Percentiles rank a stretch among this genome's conserved stretches.
These are phyloP conservation scores for Scortechinia acanthostroma DNA, from an alignment of 2,329 filamentous ascomycete species.

Conservation along the genomic window DNA sequence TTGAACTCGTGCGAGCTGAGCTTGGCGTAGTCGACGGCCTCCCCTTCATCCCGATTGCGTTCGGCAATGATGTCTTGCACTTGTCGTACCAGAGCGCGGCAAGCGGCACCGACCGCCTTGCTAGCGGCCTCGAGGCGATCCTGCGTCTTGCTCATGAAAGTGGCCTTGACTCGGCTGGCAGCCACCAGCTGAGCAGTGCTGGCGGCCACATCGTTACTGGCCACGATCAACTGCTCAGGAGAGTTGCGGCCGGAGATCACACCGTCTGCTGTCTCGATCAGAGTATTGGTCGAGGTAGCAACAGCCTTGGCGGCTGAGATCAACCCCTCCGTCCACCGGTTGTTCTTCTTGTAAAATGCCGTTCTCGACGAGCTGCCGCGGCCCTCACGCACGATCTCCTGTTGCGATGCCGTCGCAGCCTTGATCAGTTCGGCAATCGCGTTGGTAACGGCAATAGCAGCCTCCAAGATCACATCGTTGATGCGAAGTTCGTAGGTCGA, in stretches of 20 bases:
- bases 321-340: conserved; percentile 94
- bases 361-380: conserved; percentile 80
- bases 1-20: conserved; percentile 95
- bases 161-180: conserved; percentile 90
- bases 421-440: conserved; percentile 93
- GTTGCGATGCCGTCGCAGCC: conserved; percentile 83
- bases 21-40: conserved; percentile 73
- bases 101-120: conserved; percentile 86
- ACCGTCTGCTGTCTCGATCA: conserved; percentile 96
- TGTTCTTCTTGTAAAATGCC: conserved; percentile 99
- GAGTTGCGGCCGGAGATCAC: conserved; percentile 87
- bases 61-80: conserved; percentile 92
- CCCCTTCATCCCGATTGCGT: conserved; percentile 73
- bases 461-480: conserved; percentile 88
- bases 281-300: conserved; percentile 82
- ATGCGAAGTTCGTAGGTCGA: conserved; percentile 94
- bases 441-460: conserved; percentile 84
- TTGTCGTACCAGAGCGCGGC: conserved; percentile 79
- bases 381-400: conserved; percentile 92
- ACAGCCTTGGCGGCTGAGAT: conserved; percentile 97
- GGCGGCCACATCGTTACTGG: conserved; percentile 92
- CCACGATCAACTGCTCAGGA: conserved; percentile 94
- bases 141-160: conserved; percentile 95
- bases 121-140: conserved; percentile 83
- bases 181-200: conserved; percentile 95